A percentile compares a stretch with the other conserved stretches of the same genome.
These are phyloP conservation scores for Alternaria postmessia DNA, from an alignment of 2,329 filamentous ascomycete genomes.

Conservation along the genomic window DNA sequence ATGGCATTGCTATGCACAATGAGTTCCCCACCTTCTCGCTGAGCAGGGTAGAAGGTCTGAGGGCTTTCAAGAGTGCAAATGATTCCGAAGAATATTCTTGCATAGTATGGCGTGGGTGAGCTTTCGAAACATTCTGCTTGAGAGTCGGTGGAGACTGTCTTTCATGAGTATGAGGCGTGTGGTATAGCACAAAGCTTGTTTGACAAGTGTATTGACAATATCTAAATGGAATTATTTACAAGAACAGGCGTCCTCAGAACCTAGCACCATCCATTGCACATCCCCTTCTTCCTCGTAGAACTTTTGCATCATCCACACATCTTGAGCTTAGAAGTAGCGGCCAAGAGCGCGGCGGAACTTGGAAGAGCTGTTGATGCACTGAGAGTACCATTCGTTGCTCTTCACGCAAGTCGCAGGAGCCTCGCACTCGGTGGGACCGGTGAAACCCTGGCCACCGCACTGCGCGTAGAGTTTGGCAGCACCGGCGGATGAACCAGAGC, in stretches of 20 bases:
- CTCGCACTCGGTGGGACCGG: slow-evolving; percentile 49
- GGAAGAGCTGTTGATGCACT: slow-evolving; percentile 42
- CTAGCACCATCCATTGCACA: neutral
- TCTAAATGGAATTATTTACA: slow-evolving; percentile 1
- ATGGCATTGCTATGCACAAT: neutral
- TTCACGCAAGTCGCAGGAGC: slow-evolving; percentile 47
- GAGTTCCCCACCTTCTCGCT: accelerated
- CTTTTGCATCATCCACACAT: accelerated
- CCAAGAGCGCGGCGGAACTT: slow-evolving; percentile 17
- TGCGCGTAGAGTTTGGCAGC: slow-evolving; percentile 37
- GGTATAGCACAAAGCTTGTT: neutral
- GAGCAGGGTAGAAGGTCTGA: neutral
- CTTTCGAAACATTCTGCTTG: neutral
- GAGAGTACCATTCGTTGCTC: slow-evolving; percentile 53
- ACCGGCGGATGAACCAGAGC: slow-evolving; percentile 1
- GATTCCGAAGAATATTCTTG: accelerated
- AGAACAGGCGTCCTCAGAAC: neutral
- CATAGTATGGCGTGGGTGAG: neutral
- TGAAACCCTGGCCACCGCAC: slow-evolving; percentile 54
- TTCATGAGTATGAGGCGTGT: neutral
- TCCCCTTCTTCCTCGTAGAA: accelerated
- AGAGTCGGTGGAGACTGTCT: neutral
- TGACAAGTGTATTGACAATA: neutral
- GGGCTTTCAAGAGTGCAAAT: neutral
- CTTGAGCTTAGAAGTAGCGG: neutral